A percentile compares a stretch with the other conserved stretches of the same genome.
Conservation (phyloP, 371 early-diverging fungal genomes). For the Apophysomyces sp. region DNA sequence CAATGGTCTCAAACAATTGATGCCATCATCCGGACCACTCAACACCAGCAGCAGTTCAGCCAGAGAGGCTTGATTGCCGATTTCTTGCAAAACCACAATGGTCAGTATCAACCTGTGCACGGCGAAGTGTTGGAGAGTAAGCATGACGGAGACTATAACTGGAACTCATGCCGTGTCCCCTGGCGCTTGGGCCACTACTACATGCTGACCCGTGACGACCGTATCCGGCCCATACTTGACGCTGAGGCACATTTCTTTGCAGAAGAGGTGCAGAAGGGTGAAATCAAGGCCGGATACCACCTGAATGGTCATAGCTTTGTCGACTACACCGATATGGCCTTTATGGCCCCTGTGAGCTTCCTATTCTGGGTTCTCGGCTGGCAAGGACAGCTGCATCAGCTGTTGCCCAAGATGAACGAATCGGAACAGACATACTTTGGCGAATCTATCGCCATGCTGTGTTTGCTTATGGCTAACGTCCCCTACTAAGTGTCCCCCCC, state of each 20-base stretch:
- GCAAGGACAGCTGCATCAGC: slow-evolving; percentile 35
- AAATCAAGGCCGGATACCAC: slow-evolving; percentile 57
- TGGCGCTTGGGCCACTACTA: slow-evolving; percentile 66
- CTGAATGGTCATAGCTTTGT: slow-evolving; percentile 50
- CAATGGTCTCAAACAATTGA: slow-evolving; percentile 55
- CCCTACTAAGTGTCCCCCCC: slow-evolving; percentile 20
- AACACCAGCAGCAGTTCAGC: slow-evolving; percentile 43
- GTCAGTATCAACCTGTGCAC: slow-evolving; percentile 43
- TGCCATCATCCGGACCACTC: slow-evolving; percentile 42
- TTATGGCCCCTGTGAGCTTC: slow-evolving; percentile 59
- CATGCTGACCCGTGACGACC: slow-evolving; percentile 53
- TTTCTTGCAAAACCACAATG: slow-evolving; percentile 44
- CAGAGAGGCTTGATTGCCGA: slow-evolving; percentile 63
- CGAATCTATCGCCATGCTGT: slow-evolving; percentile 60
- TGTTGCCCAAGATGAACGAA: slow-evolving; percentile 50
- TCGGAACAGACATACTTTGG: slow-evolving; percentile 60
- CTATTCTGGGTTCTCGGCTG: slow-evolving; percentile 58
- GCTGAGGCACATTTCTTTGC: slow-evolving; percentile 62
- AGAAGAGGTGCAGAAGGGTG: slow-evolving; percentile 33
- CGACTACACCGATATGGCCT: slow-evolving; percentile 63
- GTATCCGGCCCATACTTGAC: slow-evolving; percentile 48
- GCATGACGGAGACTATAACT: slow-evolving; percentile 52
- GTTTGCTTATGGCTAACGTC: slow-evolving; percentile 52
- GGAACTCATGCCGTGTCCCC: slow-evolving; percentile 60
- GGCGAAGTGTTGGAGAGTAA: slow-evolving; percentile 52